A percentile compares a stretch with the other conserved stretches of the same genome.
Conservation (phyloP, 495 filamentous ascomycete genomes). For the Aspergillus wentii region DNA sequence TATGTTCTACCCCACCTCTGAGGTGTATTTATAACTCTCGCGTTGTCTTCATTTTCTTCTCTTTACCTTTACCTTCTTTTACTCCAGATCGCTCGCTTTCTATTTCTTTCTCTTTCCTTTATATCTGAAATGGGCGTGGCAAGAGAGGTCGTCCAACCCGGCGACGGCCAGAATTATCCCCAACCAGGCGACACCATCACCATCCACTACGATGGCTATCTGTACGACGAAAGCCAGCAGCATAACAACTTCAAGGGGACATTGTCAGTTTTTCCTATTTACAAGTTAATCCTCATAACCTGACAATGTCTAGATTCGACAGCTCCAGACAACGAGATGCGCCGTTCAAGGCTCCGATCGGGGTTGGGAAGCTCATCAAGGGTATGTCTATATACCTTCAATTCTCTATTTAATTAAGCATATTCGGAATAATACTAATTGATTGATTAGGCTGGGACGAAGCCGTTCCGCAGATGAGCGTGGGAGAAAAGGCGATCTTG, state of each 20-base stretch:
- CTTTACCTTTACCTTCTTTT: slow-evolving; percentile 1
- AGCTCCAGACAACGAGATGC: slow-evolving; percentile 56
- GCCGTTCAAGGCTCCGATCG: slow-evolving; percentile 64
- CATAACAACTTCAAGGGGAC: slow-evolving; percentile 43
- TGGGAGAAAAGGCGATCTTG: slow-evolving; percentile 75
- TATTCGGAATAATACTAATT: neutral
- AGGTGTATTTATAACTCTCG: too few species aligned
- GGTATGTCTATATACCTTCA: slow-evolving; percentile 46
- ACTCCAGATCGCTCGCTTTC: slow-evolving; percentile 3
- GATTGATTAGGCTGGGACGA: slow-evolving; percentile 73
- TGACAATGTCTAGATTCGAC: slow-evolving; percentile 59
- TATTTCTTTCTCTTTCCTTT: slow-evolving; percentile 3
- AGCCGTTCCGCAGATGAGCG: slow-evolving; percentile 71
- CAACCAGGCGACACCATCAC: slow-evolving; percentile 59
- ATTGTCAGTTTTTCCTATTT: slow-evolving; percentile 34
- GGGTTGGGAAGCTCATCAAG: slow-evolving; percentile 71
- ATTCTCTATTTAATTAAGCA: neutral
- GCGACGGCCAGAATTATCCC: slow-evolving; percentile 54
- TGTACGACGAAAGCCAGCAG: slow-evolving; percentile 56
- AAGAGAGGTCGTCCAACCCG: slow-evolving; percentile 35
- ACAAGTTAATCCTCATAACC: slow-evolving; percentile 2
- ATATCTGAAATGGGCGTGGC: slow-evolving; percentile 50
- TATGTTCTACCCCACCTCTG: too few species aligned
- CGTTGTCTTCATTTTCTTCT: slow-evolving; percentile 5
- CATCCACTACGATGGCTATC: slow-evolving; percentile 80